Conservation (phyloP, 106 monocot species). For the Dioscorea zingiberensis region DNA sequence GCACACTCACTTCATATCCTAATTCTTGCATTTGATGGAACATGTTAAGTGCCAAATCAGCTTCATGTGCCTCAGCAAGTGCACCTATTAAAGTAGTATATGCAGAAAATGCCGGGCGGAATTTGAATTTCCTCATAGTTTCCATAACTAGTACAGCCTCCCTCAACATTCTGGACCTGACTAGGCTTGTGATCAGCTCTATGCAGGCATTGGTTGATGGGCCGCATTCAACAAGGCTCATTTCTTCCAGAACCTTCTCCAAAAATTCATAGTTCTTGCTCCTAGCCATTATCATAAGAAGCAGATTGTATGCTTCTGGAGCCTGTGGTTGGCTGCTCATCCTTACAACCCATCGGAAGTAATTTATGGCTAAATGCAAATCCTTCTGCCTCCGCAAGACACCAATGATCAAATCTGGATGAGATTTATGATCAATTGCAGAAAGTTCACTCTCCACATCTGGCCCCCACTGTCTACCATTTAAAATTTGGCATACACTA, state of each 20-base stretch:
- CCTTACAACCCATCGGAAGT: slow-evolving; percentile 65
- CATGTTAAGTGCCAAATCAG: slow-evolving; percentile 69
- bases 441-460: slow-evolving; percentile 38
- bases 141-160: slow-evolving; percentile 51
- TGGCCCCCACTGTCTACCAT: slow-evolving; percentile 20
- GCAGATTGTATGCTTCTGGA: slow-evolving; percentile 54
- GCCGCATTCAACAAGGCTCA: slow-evolving; percentile 71
- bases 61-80: slow-evolving; percentile 61
- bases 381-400: slow-evolving; percentile 47
- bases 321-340: slow-evolving; percentile 30
- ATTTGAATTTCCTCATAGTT: slow-evolving; percentile 63
- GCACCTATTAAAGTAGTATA: slow-evolving; percentile 79
- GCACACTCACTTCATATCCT: slow-evolving; percentile 87
- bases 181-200: slow-evolving; percentile 46
- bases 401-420: slow-evolving; percentile 33
- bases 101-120: slow-evolving; percentile 92
- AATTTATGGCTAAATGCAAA: slow-evolving; percentile 37
- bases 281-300: slow-evolving; percentile 54
- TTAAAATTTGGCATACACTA: slow-evolving; percentile 42
- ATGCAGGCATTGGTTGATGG: slow-evolving; percentile 48
- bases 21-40: slow-evolving; percentile 94
- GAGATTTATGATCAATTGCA: slow-evolving; percentile 16
- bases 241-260: slow-evolving; percentile 73
- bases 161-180: slow-evolving; percentile 43
- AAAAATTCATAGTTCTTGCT: slow-evolving; percentile 34